Evolutionary conservation across 2,329 filamentous ascomycete species (phyloP).

Genomic region (Penicillium fuscoglaucum): DNA sequence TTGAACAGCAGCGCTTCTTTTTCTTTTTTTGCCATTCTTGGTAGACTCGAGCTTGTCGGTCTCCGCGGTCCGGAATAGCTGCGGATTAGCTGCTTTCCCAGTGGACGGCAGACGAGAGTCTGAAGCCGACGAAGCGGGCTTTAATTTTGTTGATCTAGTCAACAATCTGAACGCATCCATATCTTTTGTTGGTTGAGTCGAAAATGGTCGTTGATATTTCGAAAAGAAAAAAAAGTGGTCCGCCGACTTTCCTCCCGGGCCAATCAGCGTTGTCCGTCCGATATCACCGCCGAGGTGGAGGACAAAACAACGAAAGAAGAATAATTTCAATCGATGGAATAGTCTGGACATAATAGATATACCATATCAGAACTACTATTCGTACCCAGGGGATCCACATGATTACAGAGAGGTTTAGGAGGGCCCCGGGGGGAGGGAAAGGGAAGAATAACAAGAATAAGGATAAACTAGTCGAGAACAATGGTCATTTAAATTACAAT

Average conservation of each 20-base stretch:
- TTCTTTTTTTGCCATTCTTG: conserved; percentile 38
- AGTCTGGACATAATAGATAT: not conserved
- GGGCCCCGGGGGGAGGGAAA: too few species aligned
- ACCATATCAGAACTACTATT: not conserved
- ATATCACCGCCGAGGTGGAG: not conserved
- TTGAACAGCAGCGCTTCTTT: conserved; percentile 31
- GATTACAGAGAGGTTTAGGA: not conserved
- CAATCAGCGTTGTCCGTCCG: conserved; percentile 32
- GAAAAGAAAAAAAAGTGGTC: conserved; percentile 30
- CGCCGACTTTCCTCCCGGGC: conserved; percentile 29
- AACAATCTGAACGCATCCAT: conserved; percentile 51
- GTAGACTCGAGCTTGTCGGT: conserved; percentile 32
- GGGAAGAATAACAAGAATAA: not conserved
- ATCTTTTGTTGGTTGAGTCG: conserved; percentile 16
- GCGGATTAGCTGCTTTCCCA: conserved; percentile 41
- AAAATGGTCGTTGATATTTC: conserved; percentile 20
- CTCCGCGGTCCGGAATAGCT: conserved; percentile 38
- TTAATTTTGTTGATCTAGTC: conserved; percentile 47
- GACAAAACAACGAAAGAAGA: not conserved
- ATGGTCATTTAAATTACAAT: not conserved
- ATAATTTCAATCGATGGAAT: not conserved
- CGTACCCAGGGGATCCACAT: not conserved
- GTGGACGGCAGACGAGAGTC: conserved; percentile 41
- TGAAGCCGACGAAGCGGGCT: conserved; percentile 31
- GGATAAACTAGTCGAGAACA: not conserved